phyloP scores from a whole-genome alignment of 164 flowering plant species.

The Liriodendron chinense region DNA sequence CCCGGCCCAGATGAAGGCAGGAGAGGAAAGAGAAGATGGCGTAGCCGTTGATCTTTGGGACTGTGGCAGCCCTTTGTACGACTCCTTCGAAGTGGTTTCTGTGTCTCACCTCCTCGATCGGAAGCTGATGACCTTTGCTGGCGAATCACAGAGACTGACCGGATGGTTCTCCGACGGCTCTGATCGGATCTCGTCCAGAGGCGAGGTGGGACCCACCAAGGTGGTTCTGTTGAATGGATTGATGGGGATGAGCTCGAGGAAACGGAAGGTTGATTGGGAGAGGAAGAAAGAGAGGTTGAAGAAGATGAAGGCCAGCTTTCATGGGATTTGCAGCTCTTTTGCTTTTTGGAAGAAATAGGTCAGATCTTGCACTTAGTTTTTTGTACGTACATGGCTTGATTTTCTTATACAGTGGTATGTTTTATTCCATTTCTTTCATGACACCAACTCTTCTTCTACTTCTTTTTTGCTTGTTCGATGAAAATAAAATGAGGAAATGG shows the following conservation, averaged over 20 bases:
- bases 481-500: too few species aligned
- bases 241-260: neutral
- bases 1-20: conserved; percentile 1
- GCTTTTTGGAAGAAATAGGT: conserved; percentile 1
- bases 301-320: neutral
- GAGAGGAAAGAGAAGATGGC: neutral
- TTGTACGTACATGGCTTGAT: too few species aligned
- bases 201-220: neutral
- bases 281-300: neutral
- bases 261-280: neutral
- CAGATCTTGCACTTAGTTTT: too few species aligned
- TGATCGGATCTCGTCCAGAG: too few species aligned
- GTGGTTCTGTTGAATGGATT: neutral
- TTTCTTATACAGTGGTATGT: too few species aligned
- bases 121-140: neutral
- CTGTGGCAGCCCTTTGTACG: conserved; percentile 7
- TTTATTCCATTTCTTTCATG: too few species aligned
- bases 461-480: too few species aligned
- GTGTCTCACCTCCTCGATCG: neutral
- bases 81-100: conserved; percentile 5
- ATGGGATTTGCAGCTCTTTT: neutral
- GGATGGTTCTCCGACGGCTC: neutral
- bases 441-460: too few species aligned
- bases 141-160: too few species aligned
- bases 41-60: neutral